Evolutionary conservation across 805 yeast species (phyloP).

Genomic region (Grigorovia yakushimaensis): DNA sequence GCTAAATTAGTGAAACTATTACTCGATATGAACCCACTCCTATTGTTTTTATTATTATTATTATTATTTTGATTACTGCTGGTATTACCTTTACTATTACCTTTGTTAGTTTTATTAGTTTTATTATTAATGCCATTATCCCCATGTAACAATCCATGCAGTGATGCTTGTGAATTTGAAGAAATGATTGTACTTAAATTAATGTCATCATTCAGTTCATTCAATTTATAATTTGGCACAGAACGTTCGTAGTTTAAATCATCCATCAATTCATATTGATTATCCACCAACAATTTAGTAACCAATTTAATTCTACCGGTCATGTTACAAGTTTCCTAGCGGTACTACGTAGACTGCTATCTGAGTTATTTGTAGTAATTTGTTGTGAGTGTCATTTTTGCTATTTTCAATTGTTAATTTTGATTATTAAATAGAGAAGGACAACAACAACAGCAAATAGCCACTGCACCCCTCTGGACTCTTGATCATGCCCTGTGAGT

Average conservation of each 20-base stretch:
- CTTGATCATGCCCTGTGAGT: conserved; percentile 82
- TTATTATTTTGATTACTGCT: too few species aligned
- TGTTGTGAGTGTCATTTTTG: background rate
- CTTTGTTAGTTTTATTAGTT: too few species aligned
- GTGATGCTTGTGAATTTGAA: background rate
- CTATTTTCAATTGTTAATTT: too few species aligned
- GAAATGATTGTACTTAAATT: background rate
- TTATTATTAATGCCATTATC: too few species aligned
- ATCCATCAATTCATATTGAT: conserved; percentile 24
- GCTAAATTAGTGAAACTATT: background rate
- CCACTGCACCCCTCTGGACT: too few species aligned
- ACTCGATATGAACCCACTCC: background rate
- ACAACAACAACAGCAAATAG: too few species aligned
- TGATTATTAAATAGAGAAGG: too few species aligned
- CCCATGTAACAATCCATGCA: background rate
- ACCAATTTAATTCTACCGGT: conserved; percentile 13
- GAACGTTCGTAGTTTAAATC: conserved; percentile 20
- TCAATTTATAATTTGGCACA: background rate
- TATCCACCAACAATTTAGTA: conserved; percentile 21
- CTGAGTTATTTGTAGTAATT: background rate
- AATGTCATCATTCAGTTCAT: background rate
- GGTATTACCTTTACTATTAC: too few species aligned
- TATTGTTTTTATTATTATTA: too few species aligned
- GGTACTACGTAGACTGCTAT: background rate
- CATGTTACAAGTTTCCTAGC: background rate